phyloP scores from a whole-genome alignment of 352 stramenopile genomes.

The Globisporangium abappressorium region DNA sequence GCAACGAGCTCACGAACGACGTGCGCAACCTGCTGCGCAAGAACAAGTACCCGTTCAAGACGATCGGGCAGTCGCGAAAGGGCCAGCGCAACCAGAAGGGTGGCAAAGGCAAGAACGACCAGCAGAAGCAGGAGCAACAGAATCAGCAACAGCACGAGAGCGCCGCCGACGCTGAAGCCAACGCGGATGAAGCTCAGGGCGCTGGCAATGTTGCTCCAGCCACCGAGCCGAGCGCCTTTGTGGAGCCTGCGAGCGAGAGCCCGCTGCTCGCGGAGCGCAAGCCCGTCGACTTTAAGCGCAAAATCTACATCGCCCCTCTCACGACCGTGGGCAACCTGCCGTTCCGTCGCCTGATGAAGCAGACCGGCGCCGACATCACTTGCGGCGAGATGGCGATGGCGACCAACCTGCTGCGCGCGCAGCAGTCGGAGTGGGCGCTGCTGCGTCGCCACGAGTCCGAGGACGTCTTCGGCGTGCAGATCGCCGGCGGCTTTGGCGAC shows the following conservation, averaged over 20 bases:
- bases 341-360: conserved; percentile 97
- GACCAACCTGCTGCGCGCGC: conserved; percentile 94
- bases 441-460: conserved; percentile 95
- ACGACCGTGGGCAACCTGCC: conserved; percentile 99
- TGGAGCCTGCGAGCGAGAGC: conserved; percentile 40
- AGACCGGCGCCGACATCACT: conserved; percentile 98
- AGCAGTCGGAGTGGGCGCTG: conserved; percentile 96
- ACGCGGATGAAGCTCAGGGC: conserved; percentile 4
- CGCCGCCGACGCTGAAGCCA: conserved; percentile 2
- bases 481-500: conserved; percentile 91
- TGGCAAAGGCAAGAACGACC: conserved; percentile 40
- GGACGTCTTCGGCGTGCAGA: conserved; percentile 98
- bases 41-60: conserved; percentile 90
- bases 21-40: conserved; percentile 87
- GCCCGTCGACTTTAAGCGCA: conserved; percentile 95
- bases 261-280: conserved; percentile 76
- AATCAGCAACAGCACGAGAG: conserved; percentile 1
- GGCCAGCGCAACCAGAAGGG: conserved; percentile 52
- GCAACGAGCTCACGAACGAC: conserved; percentile 87
- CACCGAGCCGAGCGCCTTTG: conserved; percentile 9
- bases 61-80: conserved; percentile 63
- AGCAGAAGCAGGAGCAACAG: conserved; percentile 27
- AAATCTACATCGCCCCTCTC: conserved; percentile 98
- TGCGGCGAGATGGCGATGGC: conserved; percentile 98
- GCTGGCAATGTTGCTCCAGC: no score